A percentile compares a stretch with the other conserved stretches of the same genome.
phyloP scores from a whole-genome alignment of 176 grass and related monocot species.

The Triticum aestivum region IWGSC_CS_RefSeq_v2.1 NC_057806.1:388077881-388078380 shows the following conservation, averaged over 20 bases:
- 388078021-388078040: slow-evolving; percentile 79
- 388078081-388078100: slow-evolving; percentile 16
- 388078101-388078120: slow-evolving; percentile 95
- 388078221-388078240: slow-evolving; percentile 64
- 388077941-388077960: slow-evolving; percentile 37
- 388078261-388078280: slow-evolving; percentile 81
- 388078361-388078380: too few species aligned
- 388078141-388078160: slow-evolving; percentile 60
- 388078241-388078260: slow-evolving; percentile 53
- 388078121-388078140: slow-evolving; percentile 62
- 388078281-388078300: slow-evolving; percentile 84
- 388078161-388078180: slow-evolving; percentile 74
- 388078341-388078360: slow-evolving; percentile 13
- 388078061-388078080: neutral
- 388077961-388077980: slow-evolving; percentile 60
- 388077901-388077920: slow-evolving; percentile 15
- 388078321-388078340: slow-evolving; percentile 58
- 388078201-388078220: slow-evolving; percentile 85
- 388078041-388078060: slow-evolving; percentile 8
- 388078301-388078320: slow-evolving; percentile 83
- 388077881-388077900: slow-evolving; percentile 9
- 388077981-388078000: slow-evolving; percentile 86
- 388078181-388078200: slow-evolving; percentile 85
- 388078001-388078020: slow-evolving; percentile 98
- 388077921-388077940: slow-evolving; percentile 28